These are phyloP conservation scores for Fagopyrum homotropicum DNA, from an alignment of 148 eudicot species.

Conservation along the genomic window DNA sequence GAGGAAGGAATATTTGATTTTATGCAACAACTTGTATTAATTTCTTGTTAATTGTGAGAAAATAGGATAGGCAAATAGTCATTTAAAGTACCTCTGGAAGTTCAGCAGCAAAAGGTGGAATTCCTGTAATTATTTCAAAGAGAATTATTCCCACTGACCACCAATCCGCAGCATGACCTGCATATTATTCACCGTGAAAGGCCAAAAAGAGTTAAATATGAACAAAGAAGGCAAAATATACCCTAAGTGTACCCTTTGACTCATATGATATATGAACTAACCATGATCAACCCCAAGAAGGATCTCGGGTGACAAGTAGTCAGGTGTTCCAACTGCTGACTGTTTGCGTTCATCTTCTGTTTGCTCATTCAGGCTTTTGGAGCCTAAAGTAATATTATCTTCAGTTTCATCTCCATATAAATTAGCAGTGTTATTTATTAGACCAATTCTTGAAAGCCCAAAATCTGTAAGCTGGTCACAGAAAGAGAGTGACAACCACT, in stretches of 20 bases:
- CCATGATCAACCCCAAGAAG: conserved; percentile 69
- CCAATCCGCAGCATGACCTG: conserved; percentile 78
- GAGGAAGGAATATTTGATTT: background rate
- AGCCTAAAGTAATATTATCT: conserved; percentile 20
- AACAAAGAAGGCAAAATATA: background rate
- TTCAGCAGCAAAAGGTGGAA: conserved; percentile 52
- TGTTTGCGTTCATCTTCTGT: conserved; percentile 22
- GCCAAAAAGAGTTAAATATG: background rate
- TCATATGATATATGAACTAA: conserved; percentile 16
- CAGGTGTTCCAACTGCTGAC: conserved; percentile 70
- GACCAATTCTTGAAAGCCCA: conserved; percentile 59
- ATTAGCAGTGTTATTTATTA: conserved; percentile 52
- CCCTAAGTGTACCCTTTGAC: background rate
- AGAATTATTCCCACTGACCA: conserved; percentile 68
- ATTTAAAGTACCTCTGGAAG: conserved; percentile 44
- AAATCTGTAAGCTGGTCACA: conserved; percentile 63
- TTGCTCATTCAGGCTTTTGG: conserved; percentile 19
- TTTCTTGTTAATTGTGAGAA: background rate
- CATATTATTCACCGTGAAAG: background rate
- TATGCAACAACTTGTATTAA: background rate
- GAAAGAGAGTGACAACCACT: conserved; percentile 14
- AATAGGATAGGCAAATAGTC: background rate
- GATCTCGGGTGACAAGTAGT: conserved; percentile 73
- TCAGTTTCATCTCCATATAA: conserved; percentile 31
- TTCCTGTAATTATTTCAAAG: conserved; percentile 51